These are phyloP conservation scores for Mycena kentingensis DNA, from an alignment of 768 basidiomycete species.

Conservation along the genomic window DNA sequence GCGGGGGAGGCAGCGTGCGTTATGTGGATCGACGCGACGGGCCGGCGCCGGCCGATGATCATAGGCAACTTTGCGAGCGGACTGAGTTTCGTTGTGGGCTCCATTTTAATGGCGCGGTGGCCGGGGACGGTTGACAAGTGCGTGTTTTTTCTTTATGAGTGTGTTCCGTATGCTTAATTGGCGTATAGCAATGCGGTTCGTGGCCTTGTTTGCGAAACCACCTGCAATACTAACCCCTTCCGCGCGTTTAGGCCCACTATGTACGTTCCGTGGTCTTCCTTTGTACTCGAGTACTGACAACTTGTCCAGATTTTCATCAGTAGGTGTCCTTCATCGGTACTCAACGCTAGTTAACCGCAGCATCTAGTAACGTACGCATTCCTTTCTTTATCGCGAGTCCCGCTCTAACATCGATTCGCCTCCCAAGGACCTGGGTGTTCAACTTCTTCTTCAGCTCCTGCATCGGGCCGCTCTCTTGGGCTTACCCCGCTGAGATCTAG, in stretches of 20 bases:
- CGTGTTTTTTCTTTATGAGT: conserved; percentile 12
- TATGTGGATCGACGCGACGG: conserved; percentile 45
- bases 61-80: conserved; percentile 43
- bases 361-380: conserved; percentile 28
- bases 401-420: not conserved
- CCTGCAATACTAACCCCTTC: not conserved
- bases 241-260: conserved; percentile 37
- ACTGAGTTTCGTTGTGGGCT: conserved; percentile 44
- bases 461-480: conserved; percentile 49
- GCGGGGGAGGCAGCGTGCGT: conserved; percentile 51
- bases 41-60: conserved; percentile 43
- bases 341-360: not conserved
- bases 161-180: not conserved
- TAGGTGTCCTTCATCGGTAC: conserved; percentile 24
- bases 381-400: not conserved
- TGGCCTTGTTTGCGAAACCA: not conserved
- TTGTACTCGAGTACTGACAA: not conserved
- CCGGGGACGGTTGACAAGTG: conserved; percentile 48
- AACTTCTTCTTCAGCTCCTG: conserved; percentile 50
- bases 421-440: conserved; percentile 42
- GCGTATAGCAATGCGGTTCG: not conserved
- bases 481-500: conserved; percentile 47
- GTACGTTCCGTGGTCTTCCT: conserved; percentile 23
- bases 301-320: conserved; percentile 42
- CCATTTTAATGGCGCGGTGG: conserved; percentile 46